A percentile compares a stretch with the other conserved stretches of the same genome.
Conservation (phyloP, 345 rosid species). For the Salix purpurea region DNA sequence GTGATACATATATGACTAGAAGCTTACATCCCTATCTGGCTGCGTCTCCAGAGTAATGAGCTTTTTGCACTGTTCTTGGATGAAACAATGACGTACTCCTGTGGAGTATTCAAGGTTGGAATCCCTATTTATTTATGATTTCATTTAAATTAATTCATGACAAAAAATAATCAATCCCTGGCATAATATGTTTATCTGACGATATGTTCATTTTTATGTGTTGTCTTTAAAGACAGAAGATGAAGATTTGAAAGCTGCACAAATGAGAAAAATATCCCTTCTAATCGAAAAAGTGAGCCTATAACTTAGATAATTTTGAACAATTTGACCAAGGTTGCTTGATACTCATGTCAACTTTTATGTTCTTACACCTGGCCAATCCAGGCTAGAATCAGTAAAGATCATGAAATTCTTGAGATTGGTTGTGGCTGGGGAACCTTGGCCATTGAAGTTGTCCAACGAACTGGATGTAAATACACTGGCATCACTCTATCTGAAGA, state of each 20-base stretch:
- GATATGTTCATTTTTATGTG: not conserved
- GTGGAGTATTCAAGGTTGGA: slow-evolving; percentile 73
- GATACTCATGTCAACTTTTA: not conserved
- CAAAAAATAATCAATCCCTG: not conserved
- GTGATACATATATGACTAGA: not conserved
- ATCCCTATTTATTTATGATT: not conserved
- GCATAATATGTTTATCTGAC: not conserved
- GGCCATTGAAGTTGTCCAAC: slow-evolving; percentile 76
- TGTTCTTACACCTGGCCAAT: not conserved
- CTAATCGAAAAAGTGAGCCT: slow-evolving; percentile 61
- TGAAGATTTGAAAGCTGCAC: slow-evolving; percentile 72
- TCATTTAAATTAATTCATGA: not conserved
- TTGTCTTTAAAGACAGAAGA: slow-evolving; percentile 38
- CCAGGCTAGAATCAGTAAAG: slow-evolving; percentile 54
- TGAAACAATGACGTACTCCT: slow-evolving; percentile 86
- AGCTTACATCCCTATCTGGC: slow-evolving; percentile 2
- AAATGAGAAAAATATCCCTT: slow-evolving; percentile 63
- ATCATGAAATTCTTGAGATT: slow-evolving; percentile 73
- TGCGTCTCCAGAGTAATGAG: slow-evolving; percentile 60
- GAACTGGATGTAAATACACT: slow-evolving; percentile 81
- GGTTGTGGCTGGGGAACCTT: slow-evolving; percentile 96
- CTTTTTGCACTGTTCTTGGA: slow-evolving; percentile 73
- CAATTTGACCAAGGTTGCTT: not conserved
- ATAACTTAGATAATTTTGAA: not conserved
- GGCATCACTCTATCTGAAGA: slow-evolving; percentile 79